Evolutionary conservation across 495 filamentous ascomycete species (phyloP).

Genomic region (Hyphodiscus hymeniophilus): DNA sequence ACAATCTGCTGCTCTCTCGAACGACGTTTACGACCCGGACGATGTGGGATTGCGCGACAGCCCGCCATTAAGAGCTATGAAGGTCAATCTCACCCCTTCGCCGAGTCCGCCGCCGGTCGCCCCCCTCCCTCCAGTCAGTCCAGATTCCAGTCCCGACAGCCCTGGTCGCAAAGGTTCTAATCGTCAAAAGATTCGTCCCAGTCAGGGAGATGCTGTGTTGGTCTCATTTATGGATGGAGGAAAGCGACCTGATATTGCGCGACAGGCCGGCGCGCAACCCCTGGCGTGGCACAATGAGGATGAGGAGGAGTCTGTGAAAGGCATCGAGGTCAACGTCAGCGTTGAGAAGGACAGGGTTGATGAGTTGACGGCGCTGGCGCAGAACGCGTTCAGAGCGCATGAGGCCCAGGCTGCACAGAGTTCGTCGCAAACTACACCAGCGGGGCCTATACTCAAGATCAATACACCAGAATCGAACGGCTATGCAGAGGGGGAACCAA

Average conservation of each 20-base stretch:
- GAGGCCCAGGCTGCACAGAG: slow-evolving; percentile 14
- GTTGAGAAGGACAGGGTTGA: slow-evolving; percentile 19
- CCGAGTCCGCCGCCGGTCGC: slow-evolving; percentile 15
- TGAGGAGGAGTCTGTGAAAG: slow-evolving; percentile 32
- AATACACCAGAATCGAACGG: slow-evolving; percentile 18
- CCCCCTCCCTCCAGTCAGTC: slow-evolving; percentile 12
- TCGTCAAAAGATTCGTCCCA: slow-evolving; percentile 6
- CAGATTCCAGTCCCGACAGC: slow-evolving; percentile 8
- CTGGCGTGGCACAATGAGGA: slow-evolving; percentile 33
- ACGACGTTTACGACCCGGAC: slow-evolving; percentile 20
- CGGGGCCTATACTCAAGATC: slow-evolving; percentile 12
- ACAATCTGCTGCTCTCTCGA: background rate
- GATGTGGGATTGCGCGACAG: slow-evolving; percentile 16
- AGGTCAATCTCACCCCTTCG: slow-evolving; percentile 17
- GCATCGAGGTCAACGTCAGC: slow-evolving; percentile 9
- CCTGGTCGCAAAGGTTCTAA: slow-evolving; percentile 11
- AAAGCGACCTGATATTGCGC: slow-evolving; percentile 37
- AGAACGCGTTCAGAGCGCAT: slow-evolving; percentile 14
- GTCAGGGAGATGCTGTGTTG: slow-evolving; percentile 47
- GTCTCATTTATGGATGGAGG: slow-evolving; percentile 42
- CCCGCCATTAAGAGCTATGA: slow-evolving; percentile 18
- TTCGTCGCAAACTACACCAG: slow-evolving; percentile 16
- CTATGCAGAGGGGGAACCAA: slow-evolving; percentile 11
- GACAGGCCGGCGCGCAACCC: slow-evolving; percentile 31
- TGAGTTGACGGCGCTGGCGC: slow-evolving; percentile 22